Conservation (phyloP, 257 asterid genomes). For the Nicotiana paniculata region DNA sequence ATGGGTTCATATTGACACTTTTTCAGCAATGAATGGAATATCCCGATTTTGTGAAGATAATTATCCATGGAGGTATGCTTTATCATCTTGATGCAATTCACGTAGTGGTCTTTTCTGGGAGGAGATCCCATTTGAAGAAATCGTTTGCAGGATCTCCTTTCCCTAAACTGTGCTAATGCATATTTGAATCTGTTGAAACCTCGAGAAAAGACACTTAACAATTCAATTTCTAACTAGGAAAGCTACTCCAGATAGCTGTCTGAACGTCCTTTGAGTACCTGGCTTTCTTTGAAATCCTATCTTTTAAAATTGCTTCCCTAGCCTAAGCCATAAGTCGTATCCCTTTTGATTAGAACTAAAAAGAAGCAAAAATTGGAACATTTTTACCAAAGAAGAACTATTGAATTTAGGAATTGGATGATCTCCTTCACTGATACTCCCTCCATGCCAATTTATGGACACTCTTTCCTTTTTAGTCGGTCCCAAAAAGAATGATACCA, state of each 20-base stretch:
- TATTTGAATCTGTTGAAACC: not conserved
- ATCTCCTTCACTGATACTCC: not conserved
- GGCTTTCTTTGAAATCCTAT: not conserved
- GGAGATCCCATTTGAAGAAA: not conserved
- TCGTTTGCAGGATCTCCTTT: not conserved
- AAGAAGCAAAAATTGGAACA: not conserved
- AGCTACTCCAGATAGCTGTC: not conserved
- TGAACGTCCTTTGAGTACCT: not conserved
- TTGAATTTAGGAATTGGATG: not conserved
- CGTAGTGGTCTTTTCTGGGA: not conserved
- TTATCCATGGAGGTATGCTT: conserved; percentile 68
- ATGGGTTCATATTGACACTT: conserved; percentile 84
- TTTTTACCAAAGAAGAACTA: not conserved
- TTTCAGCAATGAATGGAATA: conserved; percentile 87
- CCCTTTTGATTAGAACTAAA: not conserved
- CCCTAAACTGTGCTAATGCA: not conserved
- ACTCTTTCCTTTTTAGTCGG: too few relatives aligned
- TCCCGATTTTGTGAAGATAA: conserved; percentile 83
- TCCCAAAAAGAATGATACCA: too few relatives aligned
- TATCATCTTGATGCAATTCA: not conserved
- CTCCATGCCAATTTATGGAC: too few relatives aligned
- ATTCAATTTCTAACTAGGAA: not conserved
- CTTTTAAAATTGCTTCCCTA: not conserved
- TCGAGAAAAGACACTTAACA: not conserved
- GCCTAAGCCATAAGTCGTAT: not conserved